Conservation (phyloP, 495 filamentous ascomycete species). For the Talaromyces proteolyticus region DNA sequence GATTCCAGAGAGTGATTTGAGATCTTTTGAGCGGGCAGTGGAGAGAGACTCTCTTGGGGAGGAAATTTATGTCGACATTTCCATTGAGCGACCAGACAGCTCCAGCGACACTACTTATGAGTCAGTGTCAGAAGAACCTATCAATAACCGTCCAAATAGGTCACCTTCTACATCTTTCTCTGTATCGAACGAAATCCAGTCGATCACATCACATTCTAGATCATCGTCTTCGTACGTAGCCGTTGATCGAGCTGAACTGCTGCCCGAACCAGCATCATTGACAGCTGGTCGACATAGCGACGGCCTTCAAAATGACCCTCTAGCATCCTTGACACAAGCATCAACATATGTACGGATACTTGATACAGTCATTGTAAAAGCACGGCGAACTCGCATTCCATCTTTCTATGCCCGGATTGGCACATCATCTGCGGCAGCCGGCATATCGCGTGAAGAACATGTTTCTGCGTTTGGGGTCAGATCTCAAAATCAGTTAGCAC, state of each 20-base stretch:
- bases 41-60: not conserved
- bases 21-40: not conserved
- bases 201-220: not conserved
- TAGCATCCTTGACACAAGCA: not conserved
- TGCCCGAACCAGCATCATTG: not conserved
- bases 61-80: not conserved
- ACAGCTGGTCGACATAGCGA: not conserved
- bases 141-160: not conserved
- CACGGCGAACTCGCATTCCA: not conserved
- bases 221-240: not conserved
- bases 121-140: not conserved
- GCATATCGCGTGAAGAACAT: too few relatives aligned
- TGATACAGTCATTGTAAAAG: not conserved
- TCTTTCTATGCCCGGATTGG: not conserved
- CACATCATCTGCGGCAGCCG: not conserved
- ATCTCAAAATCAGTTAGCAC: slow-evolving; percentile 14
- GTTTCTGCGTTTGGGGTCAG: not conserved
- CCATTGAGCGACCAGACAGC: not conserved
- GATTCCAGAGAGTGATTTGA: not conserved
- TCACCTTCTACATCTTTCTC: not conserved
- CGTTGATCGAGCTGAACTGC: not conserved
- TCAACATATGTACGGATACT: not conserved
- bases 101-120: not conserved
- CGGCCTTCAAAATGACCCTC: not conserved
- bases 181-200: not conserved